Evolutionary conservation across 257 asterid species (phyloP), one percentile per base, ranked within the genome.

Genomic region (Penstemon newberryi): DNA sequence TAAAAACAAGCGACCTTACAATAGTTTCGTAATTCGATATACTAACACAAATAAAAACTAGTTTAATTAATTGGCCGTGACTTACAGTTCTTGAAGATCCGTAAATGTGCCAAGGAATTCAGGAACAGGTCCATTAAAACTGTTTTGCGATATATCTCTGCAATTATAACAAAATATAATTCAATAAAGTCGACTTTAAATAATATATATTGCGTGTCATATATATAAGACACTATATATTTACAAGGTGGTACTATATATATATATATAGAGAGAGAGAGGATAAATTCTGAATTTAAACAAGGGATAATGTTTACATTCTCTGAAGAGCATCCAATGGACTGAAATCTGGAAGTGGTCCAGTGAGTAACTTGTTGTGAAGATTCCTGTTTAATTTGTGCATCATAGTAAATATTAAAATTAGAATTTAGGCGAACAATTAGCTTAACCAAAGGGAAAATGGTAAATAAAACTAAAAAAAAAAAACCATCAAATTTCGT

Each of bases 301-400:
- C 18, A 15, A 15, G 18, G 18, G 18, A 15, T 0, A 15, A 15
- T 53, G 55, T 19, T 54, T 74, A 81, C 89, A 84, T 79, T 60
- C 45, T 79, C 66, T 55, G 80, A 62, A 84, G 89, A 59, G 89
- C 86, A 77, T 75, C 83, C 89, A 84, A 74, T 3, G 52, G 2
- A 56, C 75, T 77, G 80, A 84, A 71, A 62, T 77, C 81, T 1
- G 83, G 81, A 55, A 84, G 49, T 12, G 5, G 3, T 5, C 75
- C 89, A 5, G 0, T 0, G 33, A 79, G 69, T 41, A 7, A 0
- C 9, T 4, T 19, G 64, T 1, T 41, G 44, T 49, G 42, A 37
- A 84, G 83, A 39, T 77, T 5, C 83, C 89, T 84, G 84, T 42
- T 60, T 42, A 1, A 39, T 43, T 43, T 15, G 42, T 37, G 9